phyloP scores from a whole-genome alignment of 192 early-diverging fungal genomes.

The Phlyctochytrium bullatum region DNA sequence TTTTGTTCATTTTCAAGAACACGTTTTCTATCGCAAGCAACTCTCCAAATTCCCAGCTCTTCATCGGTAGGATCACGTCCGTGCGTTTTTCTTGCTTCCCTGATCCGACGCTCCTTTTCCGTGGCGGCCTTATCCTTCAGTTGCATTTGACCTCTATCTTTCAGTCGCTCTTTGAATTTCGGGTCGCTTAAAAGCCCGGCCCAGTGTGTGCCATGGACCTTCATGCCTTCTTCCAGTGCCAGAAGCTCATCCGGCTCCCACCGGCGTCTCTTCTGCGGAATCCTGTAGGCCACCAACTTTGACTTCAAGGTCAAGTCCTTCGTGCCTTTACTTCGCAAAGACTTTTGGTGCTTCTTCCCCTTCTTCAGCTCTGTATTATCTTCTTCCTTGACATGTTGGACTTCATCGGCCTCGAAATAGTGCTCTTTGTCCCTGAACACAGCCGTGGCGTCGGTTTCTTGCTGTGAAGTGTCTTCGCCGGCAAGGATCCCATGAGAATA shows the following conservation, averaged over 20 bases:
- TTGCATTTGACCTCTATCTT: conserved; percentile 20
- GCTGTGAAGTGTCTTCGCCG: too few species aligned
- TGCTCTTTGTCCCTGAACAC: too few species aligned
- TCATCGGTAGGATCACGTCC: conserved; percentile 18
- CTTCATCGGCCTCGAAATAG: too few species aligned
- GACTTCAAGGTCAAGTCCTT: too few species aligned
- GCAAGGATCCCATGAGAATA: too few species aligned
- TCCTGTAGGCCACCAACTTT: not conserved
- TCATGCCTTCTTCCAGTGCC: conserved; percentile 25
- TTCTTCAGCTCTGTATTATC: too few species aligned
- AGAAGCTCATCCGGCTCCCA: conserved; percentile 1
- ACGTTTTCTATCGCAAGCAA: conserved; percentile 31
- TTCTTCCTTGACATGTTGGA: too few species aligned
- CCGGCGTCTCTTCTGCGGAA: not conserved
- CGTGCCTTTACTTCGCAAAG: too few species aligned
- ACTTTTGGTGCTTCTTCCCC: too few species aligned
- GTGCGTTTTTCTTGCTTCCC: conserved; percentile 6
- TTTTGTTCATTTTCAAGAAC: too few species aligned
- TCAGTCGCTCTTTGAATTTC: not conserved
- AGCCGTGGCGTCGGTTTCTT: too few species aligned
- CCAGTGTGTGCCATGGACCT: conserved; percentile 25
- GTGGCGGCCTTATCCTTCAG: conserved; percentile 29
- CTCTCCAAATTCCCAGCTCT: conserved; percentile 27
- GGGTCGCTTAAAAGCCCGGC: conserved; percentile 16
- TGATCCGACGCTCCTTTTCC: conserved; percentile 27